Evolutionary conservation across 257 asterid genomes (phyloP).

Genomic region (Linderniella brevidens): DNA sequence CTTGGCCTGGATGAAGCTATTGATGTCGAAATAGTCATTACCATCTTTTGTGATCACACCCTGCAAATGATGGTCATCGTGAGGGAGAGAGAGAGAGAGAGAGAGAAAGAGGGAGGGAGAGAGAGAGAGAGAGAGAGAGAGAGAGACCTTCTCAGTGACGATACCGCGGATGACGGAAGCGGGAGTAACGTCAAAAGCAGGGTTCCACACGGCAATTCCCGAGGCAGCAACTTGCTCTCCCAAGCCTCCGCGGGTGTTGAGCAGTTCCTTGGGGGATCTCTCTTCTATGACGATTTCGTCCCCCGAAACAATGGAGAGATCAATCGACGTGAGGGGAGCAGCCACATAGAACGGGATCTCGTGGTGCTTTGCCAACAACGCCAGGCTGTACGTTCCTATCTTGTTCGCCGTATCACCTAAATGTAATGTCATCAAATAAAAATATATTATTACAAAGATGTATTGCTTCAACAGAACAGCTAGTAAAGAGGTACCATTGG

Average conservation of each 20-base stretch:
- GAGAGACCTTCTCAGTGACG: constrained; percentile 69
- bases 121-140: constrained; percentile 13
- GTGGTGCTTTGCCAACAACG: constrained; percentile 67
- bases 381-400: constrained; percentile 94
- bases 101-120: not conserved
- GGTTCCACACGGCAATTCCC: constrained; percentile 92
- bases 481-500: constrained; percentile 91
- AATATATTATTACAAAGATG: no score
- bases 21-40: constrained; percentile 39
- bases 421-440: no score
- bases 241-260: constrained; percentile 63
- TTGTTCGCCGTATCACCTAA: constrained; percentile 99
- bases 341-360: constrained; percentile 82
- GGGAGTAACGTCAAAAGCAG: constrained; percentile 94
- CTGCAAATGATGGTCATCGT: constrained; percentile 18
- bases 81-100: not conserved
- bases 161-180: constrained; percentile 61
- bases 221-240: constrained; percentile 96
- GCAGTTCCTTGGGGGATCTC: constrained; percentile 71
- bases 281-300: constrained; percentile 77
- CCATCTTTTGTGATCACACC: constrained; percentile 69
- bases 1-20: constrained; percentile 26
- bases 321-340: constrained; percentile 84
- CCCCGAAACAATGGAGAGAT: constrained; percentile 61
- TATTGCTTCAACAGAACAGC: no score